phyloP scores from a whole-genome alignment of 2,329 filamentous ascomycete genomes.

The Arthrobotrys sinensis region DNA sequence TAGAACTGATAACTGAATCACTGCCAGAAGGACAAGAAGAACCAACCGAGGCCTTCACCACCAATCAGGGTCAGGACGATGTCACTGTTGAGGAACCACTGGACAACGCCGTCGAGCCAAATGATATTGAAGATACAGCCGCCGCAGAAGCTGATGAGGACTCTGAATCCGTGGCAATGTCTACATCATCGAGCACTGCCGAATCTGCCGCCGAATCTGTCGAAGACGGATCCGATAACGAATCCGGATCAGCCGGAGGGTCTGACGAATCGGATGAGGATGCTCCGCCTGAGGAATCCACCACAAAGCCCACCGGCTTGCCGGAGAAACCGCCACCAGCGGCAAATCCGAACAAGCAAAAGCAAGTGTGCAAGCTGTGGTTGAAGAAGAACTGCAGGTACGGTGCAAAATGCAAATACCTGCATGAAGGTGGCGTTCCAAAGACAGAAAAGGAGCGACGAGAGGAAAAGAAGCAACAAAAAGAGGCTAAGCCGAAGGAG shows the following conservation, averaged over 20 bases:
- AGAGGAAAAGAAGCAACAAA: slow-evolving; percentile 59
- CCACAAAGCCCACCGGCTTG: slow-evolving; percentile 48
- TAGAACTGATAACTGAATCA: slow-evolving; percentile 48
- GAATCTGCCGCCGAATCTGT: slow-evolving; percentile 46
- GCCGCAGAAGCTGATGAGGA: slow-evolving; percentile 46
- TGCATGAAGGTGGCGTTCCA: slow-evolving; percentile 58
- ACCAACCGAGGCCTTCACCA: background rate
- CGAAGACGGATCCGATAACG: slow-evolving; percentile 47
- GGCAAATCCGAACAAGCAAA: slow-evolving; percentile 50
- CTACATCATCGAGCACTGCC: slow-evolving; percentile 51
- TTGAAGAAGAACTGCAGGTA: slow-evolving; percentile 58
- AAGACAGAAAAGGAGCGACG: slow-evolving; percentile 57
- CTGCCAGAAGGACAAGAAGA: slow-evolving; percentile 16
- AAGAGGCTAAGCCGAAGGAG: slow-evolving; percentile 52
- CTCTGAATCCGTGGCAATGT: slow-evolving; percentile 54
- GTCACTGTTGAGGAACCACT: slow-evolving; percentile 47
- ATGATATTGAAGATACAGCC: slow-evolving; percentile 24
- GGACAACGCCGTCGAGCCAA: background rate
- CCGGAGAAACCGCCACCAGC: slow-evolving; percentile 52
- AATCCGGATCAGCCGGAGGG: slow-evolving; percentile 39
- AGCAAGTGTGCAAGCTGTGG: slow-evolving; percentile 58
- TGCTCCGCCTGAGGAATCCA: slow-evolving; percentile 51
- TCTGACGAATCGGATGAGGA: slow-evolving; percentile 56
- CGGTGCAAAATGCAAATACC: slow-evolving; percentile 57
- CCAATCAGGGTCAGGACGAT: slow-evolving; percentile 15